Evolutionary conservation across 352 stramenopile species (phyloP), one percentile per base, ranked within the genome.

Genomic region (Pythium diclinum): DNA sequence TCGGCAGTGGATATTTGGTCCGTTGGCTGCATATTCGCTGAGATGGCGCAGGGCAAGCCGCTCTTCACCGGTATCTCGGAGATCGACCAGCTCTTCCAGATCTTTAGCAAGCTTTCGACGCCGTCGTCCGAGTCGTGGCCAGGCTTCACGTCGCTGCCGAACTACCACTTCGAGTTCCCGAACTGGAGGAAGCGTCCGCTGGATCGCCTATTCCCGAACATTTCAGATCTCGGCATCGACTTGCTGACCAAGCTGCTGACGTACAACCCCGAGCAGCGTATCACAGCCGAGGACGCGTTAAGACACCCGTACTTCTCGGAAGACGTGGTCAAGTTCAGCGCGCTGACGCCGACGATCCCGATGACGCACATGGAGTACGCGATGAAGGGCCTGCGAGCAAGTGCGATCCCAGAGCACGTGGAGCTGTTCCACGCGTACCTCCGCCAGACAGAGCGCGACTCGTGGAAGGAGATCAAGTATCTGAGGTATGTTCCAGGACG

Each of bases 11-110:
- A 98, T 62, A 97, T 98, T 56, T 98, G 92, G 93, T 98, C 78
- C 23, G 81, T 95, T 23, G 97, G 97, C 2, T 99, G 96, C 65
- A 99, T 99, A 42, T 98, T 99, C 75, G 97, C 95, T 4, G 97
- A 99, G 75, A 97, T 99, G 87, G 90, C 97, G 38, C 87, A 88
- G 44, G 75, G 75, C 33, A 86, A 89, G 32, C 86, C 86, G 23
- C 76, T 96, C 0, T 97, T 97, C 55, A 90, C 74, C 5, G 78
- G 77, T 54, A 87, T 87, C 56, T 91, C 76, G 13, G 75, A 94
- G 67, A 92, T 95, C 55, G 87, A 95, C 48, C 87, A 95, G 63
- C 69, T 95, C 7, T 92, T 92, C 69, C 83, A 92, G 71, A 92
- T 95, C 32, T 95, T 95, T 47, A 91, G 83, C 67, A 96, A 98